These are phyloP conservation scores for Lasiodiplodia sp. DNA, from an alignment of 2,329 filamentous ascomycete genomes.

Conservation along the genomic window DNA sequence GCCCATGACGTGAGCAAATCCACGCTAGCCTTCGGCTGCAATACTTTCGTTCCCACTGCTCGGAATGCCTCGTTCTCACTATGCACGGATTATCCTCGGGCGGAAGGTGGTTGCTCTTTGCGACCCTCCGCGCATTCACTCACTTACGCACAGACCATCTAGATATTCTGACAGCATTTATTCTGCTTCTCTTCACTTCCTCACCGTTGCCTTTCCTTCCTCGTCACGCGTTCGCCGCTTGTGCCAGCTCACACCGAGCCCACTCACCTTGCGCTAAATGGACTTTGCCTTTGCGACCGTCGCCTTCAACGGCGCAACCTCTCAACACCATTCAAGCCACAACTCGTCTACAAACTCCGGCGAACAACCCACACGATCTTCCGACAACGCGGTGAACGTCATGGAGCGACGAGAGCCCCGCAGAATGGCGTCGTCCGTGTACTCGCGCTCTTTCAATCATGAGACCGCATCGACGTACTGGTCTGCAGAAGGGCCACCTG, in stretches of 20 bases:
- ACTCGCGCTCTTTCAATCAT: background rate
- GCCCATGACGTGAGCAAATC: background rate
- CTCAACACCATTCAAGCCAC: background rate
- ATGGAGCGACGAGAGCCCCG: background rate
- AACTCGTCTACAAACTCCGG: background rate
- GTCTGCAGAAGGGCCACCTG: background rate
- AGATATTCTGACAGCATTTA: background rate
- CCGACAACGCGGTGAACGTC: background rate
- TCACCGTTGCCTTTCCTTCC: background rate
- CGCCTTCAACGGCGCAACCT: background rate
- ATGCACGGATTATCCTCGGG: background rate
- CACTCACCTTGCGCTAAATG: background rate
- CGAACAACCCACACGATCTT: background rate
- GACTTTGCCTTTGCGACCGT: background rate
- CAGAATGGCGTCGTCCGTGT: conserved; percentile 3
- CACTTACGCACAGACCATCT: background rate
- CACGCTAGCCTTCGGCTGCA: too few species aligned
- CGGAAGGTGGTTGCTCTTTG: background rate
- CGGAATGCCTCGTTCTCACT: background rate
- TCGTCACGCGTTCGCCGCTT: background rate
- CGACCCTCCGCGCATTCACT: background rate
- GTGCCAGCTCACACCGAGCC: background rate
- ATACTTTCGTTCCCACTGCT: background rate
- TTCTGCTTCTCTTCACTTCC: background rate
- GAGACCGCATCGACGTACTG: background rate